Percentiles rank a stretch among this genome's conserved stretches.
These are phyloP conservation scores for Sarocladiaceae sp. DNA, from an alignment of 2,329 filamentous ascomycete genomes.

Conservation along the genomic window DNA sequence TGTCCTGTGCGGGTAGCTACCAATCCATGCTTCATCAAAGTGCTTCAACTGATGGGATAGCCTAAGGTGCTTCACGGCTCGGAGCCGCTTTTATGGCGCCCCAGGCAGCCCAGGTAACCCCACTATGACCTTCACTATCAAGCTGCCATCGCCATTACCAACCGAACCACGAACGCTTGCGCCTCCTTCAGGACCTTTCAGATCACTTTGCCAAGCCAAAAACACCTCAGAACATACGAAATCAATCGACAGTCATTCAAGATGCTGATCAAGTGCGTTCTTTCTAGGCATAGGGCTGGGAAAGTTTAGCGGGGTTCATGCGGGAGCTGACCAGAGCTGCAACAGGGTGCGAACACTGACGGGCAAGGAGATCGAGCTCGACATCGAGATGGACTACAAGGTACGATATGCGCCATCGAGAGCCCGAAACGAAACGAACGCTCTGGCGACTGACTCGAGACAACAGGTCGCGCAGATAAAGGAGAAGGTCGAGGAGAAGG, in stretches of 20 bases:
- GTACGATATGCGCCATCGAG: slow-evolving; percentile 38
- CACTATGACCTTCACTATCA: neutral
- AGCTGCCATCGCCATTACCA: neutral
- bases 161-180: neutral
- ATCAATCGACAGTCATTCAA: slow-evolving; percentile 9
- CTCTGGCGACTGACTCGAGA: neutral
- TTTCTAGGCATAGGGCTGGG: neutral
- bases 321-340: slow-evolving; percentile 5
- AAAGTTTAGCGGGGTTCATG: slow-evolving; percentile 17
- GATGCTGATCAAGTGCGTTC: slow-evolving; percentile 49
- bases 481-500: slow-evolving; percentile 98
- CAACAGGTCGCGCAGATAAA: slow-evolving; percentile 92
- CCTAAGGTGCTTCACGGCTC: neutral
- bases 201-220: slow-evolving; percentile 13
- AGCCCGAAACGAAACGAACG: neutral
- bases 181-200: neutral
- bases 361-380: slow-evolving; percentile 97
- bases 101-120: neutral
- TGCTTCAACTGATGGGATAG: too few relatives aligned
- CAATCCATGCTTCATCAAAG: too few relatives aligned
- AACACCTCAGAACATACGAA: neutral
- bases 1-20: too few relatives aligned
- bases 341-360: slow-evolving; percentile 91
- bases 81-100: neutral
- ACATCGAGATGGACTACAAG: slow-evolving; percentile 93